Evolutionary conservation across 2,329 filamentous ascomycete genomes (phyloP).

Genomic region (Beauveria bassiana): DNA sequence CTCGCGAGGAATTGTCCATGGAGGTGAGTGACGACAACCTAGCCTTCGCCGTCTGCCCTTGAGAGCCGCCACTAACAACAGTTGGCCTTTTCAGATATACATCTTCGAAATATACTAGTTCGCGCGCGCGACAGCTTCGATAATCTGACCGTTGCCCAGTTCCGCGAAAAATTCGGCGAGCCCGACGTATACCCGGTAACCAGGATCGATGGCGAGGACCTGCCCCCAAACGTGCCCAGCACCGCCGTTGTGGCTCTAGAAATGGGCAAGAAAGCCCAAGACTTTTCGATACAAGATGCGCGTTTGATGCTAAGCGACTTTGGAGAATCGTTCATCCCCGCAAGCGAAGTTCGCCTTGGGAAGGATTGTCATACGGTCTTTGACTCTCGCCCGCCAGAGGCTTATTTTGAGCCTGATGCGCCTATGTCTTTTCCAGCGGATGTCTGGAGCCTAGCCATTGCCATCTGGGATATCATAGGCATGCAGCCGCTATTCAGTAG

Average conservation of each 20-base stretch:
- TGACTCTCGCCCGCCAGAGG: background rate
- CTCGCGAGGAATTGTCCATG: constrained; percentile 2
- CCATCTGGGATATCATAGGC: constrained; percentile 1
- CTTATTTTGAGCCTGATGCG: background rate
- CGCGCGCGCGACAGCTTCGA: background rate
- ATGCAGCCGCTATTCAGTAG: constrained; percentile 5
- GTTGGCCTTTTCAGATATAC: background rate
- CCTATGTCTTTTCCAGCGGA: background rate
- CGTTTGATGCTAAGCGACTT: background rate
- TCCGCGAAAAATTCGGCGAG: background rate
- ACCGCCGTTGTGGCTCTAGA: background rate
- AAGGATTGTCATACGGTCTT: background rate
- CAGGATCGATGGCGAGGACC: background rate
- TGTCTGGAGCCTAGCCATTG: constrained; percentile 3
- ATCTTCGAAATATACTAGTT: background rate
- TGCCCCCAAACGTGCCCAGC: background rate
- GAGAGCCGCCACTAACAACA: no score
- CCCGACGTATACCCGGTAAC: background rate
- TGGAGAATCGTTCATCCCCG: background rate
- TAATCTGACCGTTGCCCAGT: background rate
- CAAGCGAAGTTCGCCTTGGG: background rate
- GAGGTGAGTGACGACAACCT: background rate
- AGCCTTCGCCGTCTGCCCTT: background rate
- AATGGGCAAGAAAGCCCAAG: background rate
- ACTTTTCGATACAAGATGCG: background rate